Evolutionary conservation across 2,329 filamentous ascomycete genomes (phyloP), one percentile per base, ranked within the genome.

Genomic region (Cercospora beticola): DNA sequence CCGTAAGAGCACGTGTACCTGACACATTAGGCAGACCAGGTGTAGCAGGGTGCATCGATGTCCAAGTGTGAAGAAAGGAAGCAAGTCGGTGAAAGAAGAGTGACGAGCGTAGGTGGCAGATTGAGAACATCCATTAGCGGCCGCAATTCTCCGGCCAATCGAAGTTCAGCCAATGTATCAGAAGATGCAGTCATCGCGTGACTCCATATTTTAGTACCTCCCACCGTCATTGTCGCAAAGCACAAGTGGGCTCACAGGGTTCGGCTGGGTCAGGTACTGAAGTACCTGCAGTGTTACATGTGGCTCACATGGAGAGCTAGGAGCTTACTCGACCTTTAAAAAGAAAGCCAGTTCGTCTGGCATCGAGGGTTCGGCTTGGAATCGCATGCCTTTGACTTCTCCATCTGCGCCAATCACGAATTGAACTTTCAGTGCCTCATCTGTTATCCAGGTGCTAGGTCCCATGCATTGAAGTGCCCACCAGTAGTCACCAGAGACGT

Each of bases 401-500:
- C 66, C 66, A 40, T 62, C 56, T 6, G 54, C 57, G 0, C 46
- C 60, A 1, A 71, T 57, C 3, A 68, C 64, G 36, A 71, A 71
- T 12, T 60, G 60, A 3, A 69, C n/a, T 23, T 71, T 68, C 12
- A 64, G n/a, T 9, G 69, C 69, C 28, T 54, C 60, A 26, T 68
- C 64, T 9, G 56, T 67, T 30, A 68, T 62, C 64, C 64, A 71
- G 18, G 46, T 62, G 43, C 64, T 62, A 5, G 64, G 62, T 23
- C 66, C 66, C 6, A 40, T 52, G 21, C 46, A 33, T 36, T 64
- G 43, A 28, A 63, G 61, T 5, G 66, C 64, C 66, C 64, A 71
- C 69, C 69, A 70, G 14, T n/a, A 61, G 36, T 67, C 66, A 12
- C 66, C 66, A 21, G 59, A 64, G 43, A 70, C 66, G 49, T 70